Percentiles rank a stretch among this genome's conserved stretches.
phyloP scores from a whole-genome alignment of 805 yeast genomes.

The Sungouiella blattae region DNA sequence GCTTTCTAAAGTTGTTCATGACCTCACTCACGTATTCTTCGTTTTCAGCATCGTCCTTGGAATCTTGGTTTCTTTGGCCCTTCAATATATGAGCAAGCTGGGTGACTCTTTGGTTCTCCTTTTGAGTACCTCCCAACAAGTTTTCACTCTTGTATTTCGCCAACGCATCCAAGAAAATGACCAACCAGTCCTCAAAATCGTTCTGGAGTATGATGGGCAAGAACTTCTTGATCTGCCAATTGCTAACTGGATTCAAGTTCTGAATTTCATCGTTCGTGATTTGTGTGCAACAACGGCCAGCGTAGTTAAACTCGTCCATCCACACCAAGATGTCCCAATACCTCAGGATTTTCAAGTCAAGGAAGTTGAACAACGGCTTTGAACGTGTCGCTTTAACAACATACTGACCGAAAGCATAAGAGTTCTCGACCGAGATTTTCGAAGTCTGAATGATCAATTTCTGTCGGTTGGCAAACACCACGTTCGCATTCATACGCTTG shows the following conservation, averaged over 20 bases:
- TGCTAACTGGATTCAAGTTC: slow-evolving; percentile 45
- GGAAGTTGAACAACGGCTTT: slow-evolving; percentile 75
- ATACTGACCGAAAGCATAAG: slow-evolving; percentile 88
- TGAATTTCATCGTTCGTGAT: slow-evolving; percentile 45
- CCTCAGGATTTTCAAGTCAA: slow-evolving; percentile 68
- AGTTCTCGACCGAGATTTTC: slow-evolving; percentile 76
- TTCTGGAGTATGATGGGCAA: slow-evolving; percentile 71
- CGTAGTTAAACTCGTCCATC: slow-evolving; percentile 90
- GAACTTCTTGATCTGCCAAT: slow-evolving; percentile 78
- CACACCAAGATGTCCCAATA: slow-evolving; percentile 94
- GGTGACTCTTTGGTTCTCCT: slow-evolving; percentile 58
- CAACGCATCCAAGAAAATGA: slow-evolving; percentile 69
- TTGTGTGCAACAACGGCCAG: slow-evolving; percentile 60
- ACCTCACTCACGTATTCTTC: slow-evolving; percentile 42
- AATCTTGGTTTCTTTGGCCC: slow-evolving; percentile 36
- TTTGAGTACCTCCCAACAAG: slow-evolving; percentile 33
- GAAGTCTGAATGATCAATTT: slow-evolving; percentile 68
- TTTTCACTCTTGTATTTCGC: slow-evolving; percentile 49
- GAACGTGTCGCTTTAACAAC: slow-evolving; percentile 72
- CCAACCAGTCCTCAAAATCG: slow-evolving; percentile 87
- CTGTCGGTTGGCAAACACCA: slow-evolving; percentile 77
- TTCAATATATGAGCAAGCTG: slow-evolving; percentile 58
- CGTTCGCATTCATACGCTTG: slow-evolving; percentile 69
- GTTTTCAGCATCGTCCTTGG: slow-evolving; percentile 33
- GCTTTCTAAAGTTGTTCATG: slow-evolving; percentile 55